Base-by-base conservation (phyloP, 257 asterid genomes). In the Ocimum tenuiflorum region DNA sequence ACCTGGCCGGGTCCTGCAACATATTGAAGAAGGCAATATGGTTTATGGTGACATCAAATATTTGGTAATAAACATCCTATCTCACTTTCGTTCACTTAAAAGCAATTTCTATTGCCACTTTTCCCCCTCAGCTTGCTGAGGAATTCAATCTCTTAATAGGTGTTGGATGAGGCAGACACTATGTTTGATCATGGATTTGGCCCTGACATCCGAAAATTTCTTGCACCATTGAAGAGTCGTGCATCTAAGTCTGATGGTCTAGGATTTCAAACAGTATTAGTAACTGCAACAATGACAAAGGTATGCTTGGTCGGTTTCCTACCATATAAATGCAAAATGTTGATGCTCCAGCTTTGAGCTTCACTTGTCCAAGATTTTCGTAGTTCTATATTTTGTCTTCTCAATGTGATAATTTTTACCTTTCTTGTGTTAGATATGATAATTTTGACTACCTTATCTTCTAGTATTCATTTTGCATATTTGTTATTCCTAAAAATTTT, bases 161-260 rank as follows among this genome's bases (percentile, higher is more conserved):
- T 94, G 68, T 75, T 94, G 86, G 99, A 94, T 77, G 99, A 94
- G 79, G 97, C 99, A 50, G 99, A 94, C 73, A 90, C 99, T 29
- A 94, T 94, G 99, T 94, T 94, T 75, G 99, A 94, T 82, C 99
- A 77, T 59, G 99, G 97, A 36, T 94, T 94, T 77, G 99, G 99
- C 73, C 99, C 97, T 12, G 99, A 94, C 56, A 85, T 94, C 58
- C 88, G 87, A 17, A 94, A 94, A 67, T 94, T 94, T 84, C 81
- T 94, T 74, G 87, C 77, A 36, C 99, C 99, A 8, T 77, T 90
- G 73, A 94, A 84, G 49, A 83, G 82, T 55, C 97, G 97, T 78
- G 92, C 91, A 24, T 77, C 89, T 27, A 86, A 77, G 68, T 60
- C 83, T 14, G 91, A 80, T 36, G 90, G 82, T 67, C 74, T 72